A percentile compares a stretch with the other conserved stretches of the same genome.
Conservation (phyloP, 2,329 filamentous ascomycete genomes). For the Xylaria sp. region DNA sequence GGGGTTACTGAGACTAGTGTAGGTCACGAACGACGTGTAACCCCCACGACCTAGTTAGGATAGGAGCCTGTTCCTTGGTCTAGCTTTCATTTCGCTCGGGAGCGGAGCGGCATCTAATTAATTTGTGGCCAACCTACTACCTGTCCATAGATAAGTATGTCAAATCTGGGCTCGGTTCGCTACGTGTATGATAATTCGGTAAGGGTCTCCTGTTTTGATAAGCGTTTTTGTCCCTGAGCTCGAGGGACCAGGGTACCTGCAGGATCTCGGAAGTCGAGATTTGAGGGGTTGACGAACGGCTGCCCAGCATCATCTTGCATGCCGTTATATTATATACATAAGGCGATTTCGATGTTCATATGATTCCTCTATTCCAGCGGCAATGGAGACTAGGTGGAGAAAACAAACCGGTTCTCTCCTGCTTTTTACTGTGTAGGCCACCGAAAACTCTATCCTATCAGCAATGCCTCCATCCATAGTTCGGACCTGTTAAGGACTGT, state of each 20-base stretch:
- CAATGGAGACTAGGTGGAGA: slow-evolving; percentile 14
- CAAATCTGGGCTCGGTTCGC: slow-evolving; percentile 12
- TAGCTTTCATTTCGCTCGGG: slow-evolving; percentile 14
- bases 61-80: slow-evolving; percentile 17
- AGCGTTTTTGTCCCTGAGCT: slow-evolving; percentile 34
- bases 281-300: slow-evolving; percentile 24
- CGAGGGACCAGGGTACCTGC: slow-evolving; percentile 34
- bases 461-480: slow-evolving; percentile 10
- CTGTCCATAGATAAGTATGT: slow-evolving; percentile 15
- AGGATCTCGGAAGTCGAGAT: slow-evolving; percentile 34
- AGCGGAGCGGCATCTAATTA: slow-evolving; percentile 13
- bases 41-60: slow-evolving; percentile 21
- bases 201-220: slow-evolving; percentile 26
- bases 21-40: slow-evolving; percentile 17
- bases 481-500: slow-evolving; percentile 1
- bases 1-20: not conserved
- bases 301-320: slow-evolving; percentile 36
- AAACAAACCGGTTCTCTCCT: not conserved
- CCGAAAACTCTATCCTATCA: slow-evolving; percentile 10
- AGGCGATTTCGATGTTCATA: slow-evolving; percentile 14
- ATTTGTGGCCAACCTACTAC: slow-evolving; percentile 12
- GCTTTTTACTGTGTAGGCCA: not conserved
- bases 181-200: slow-evolving; percentile 6
- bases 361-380: slow-evolving; percentile 1
- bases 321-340: slow-evolving; percentile 34